phyloP scores from a whole-genome alignment of 495 filamentous ascomycete species.

The Penicillium samsonianum region DNA sequence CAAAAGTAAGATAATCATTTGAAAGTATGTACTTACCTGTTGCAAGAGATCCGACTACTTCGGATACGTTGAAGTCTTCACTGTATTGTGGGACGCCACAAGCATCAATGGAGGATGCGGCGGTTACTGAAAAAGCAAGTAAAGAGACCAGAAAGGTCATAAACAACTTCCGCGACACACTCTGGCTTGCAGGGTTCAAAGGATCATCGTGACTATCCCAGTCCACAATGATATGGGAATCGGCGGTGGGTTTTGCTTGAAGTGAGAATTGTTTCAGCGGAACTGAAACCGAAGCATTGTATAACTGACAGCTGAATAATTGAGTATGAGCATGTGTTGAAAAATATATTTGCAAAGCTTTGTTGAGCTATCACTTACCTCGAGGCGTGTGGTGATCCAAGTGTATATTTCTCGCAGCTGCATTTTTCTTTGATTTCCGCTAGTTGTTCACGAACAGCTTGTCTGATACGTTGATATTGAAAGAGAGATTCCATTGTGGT shows the following conservation, averaged over 20 bases:
- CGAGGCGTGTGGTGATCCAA: neutral
- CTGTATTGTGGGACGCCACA: slow-evolving; percentile 46
- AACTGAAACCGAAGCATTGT: neutral
- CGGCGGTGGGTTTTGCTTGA: neutral
- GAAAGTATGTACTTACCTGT: slow-evolving; percentile 15
- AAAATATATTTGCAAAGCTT: neutral
- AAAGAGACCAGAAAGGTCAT: slow-evolving; percentile 48
- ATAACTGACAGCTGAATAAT: neutral
- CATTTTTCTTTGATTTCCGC: neutral
- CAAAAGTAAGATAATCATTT: slow-evolving; percentile 52
- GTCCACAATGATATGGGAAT: neutral
- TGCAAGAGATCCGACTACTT: slow-evolving; percentile 50
- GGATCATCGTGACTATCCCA: slow-evolving; percentile 32
- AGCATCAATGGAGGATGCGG: slow-evolving; percentile 54
- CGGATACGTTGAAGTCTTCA: slow-evolving; percentile 48
- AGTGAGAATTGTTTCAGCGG: neutral
- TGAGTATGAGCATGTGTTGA: neutral
- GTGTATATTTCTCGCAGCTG: neutral
- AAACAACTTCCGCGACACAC: slow-evolving; percentile 30
- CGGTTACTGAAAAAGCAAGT: slow-evolving; percentile 49
- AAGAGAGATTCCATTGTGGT: neutral
- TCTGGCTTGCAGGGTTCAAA: slow-evolving; percentile 58
- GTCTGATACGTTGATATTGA: neutral
- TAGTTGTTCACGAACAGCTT: neutral
- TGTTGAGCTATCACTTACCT: neutral